Base-by-base conservation (phyloP, 345 rosid species). In the Toxicodendron radicans region DNA sequence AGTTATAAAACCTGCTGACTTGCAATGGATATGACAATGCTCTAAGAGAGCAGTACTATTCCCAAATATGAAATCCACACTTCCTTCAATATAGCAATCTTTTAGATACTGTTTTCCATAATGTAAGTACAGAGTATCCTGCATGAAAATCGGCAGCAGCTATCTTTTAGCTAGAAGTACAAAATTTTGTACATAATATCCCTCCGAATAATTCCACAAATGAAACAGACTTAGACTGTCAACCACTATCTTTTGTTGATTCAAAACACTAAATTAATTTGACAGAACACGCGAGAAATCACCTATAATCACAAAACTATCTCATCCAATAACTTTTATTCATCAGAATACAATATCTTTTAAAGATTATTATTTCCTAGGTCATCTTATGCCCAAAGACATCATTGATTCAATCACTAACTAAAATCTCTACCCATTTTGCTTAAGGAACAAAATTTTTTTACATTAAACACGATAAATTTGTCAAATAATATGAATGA, bases 1-100 rank as follows among this genome's bases (percentile, higher is more conserved):
- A 58, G 98, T 93, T 66, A 95, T 81, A 77, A 68, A 93, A 64
- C 98, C 98, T 20, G 82, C 87, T 18, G 97, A 80, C 81, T 93
- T 95, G 92, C 98, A 95, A 79, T 95, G 89, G 73, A 95, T 90
- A 76, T 95, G 99, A 69, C 99, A 93, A 64, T 95, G 93, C 89
- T 96, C 99, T 81, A 96, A 81, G 23, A 93, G 90, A 13, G 98
- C 92, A 0, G 97, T 93, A 75, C 97, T 96, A 71, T 96, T 96
- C 74, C 98, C 99, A 58, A 96, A 95, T 68, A 93, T 93, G 85
- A 93, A 92, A 85, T 93, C 99, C 58, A 91, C 95, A 1, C 95
- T 88, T 75, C 99, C 99, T 66, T 95, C 99, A 3, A 93, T 78
- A 41, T 95, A 95, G 75, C 97, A 95, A 76, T 90, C 93, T 83